Base-by-base conservation (phyloP, 1,284 basidiomycete species). In the Leccinum pachyderme region DNA sequence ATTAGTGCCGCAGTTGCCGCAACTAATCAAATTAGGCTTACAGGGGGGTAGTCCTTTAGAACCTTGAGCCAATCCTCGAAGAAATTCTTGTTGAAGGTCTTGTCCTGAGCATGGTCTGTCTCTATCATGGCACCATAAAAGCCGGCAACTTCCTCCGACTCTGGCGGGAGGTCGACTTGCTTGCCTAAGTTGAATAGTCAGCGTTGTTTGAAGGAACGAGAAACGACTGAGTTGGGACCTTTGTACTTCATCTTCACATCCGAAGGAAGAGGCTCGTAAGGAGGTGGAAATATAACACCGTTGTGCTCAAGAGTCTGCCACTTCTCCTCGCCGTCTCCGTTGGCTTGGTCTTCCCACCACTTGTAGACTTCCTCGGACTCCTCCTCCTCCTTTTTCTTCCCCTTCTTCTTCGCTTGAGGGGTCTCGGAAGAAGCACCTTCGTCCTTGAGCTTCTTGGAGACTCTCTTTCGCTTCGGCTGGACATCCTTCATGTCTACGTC, bases 241-340 rank as follows among this genome's bases (percentile, higher is more conserved):
- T 96, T 85, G 73, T 99, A 99, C 70, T 89, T 92, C 91, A 99
- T 93, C 80, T 92, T 97, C 72, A 98, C 85, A 65, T 86, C 67
- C 28, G 80, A 75, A 2, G 97, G 95, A 47, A 98, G 77, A 9
- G 91, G 84, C 61, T 93, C 86, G 70, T 99, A 99, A 0, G 93
- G 87, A 48, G 95, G 94, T 57, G 97, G 96, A 75, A 99, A 99
- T 60, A 95, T 82, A 35, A 99, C 95, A 49, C 95, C 97, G 61
- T 84, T 88, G 74, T 99, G 97, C 68, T 94, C 87, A 47, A 99
- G 81, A 9, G 91, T 95, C 53, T 83, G 83, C 97, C 97, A 99
- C 73, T 98, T 95, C 61, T 84, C 78, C 28, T 84, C 79, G 5
- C 84, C 89, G 68, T 95, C 91, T 55, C 83, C 85, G 56, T 86